A percentile compares a stretch with the other conserved stretches of the same genome.
These are phyloP conservation scores for Podospora tetraspora DNA, from an alignment of 495 filamentous ascomycete genomes.

Conservation along the genomic window DNA sequence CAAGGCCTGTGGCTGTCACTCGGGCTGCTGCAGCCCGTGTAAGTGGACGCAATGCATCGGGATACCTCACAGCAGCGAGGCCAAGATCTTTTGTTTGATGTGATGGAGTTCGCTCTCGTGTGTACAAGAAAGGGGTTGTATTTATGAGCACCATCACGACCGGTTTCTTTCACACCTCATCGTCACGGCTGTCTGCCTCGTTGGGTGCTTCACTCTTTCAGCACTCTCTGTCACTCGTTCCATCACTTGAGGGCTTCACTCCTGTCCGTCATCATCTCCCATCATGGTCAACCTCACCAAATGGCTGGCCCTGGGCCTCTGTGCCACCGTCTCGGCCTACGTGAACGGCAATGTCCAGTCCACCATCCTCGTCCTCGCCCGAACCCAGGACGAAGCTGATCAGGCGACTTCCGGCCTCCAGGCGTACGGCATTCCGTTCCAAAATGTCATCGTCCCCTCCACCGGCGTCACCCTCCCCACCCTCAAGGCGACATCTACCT, in stretches of 20 bases:
- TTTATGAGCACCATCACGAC: not conserved
- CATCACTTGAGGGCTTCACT: not conserved
- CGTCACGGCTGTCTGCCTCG: not conserved
- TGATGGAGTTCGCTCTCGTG: not conserved
- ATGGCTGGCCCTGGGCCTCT: not conserved
- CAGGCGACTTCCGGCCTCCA: constrained; percentile 47
- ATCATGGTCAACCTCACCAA: constrained; percentile 2
- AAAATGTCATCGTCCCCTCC: constrained; percentile 47
- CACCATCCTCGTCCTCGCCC: constrained; percentile 52
- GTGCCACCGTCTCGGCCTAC: not conserved
- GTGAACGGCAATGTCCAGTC: constrained; percentile 16
- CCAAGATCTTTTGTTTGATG: not conserved
- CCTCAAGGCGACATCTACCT: constrained; percentile 40
- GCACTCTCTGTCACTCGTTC: not conserved
- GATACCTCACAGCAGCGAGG: not conserved
- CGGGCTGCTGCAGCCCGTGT: not conserved
- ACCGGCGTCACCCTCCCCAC: constrained; percentile 44
- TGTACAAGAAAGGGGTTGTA: not conserved
- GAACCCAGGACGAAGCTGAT: constrained; percentile 37
- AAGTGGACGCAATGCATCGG: not conserved
- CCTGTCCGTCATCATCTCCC: not conserved
- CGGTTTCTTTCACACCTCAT: not conserved
- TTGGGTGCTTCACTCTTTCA: constrained; percentile 1
- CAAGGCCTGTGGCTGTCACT: not conserved
- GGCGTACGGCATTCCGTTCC: constrained; percentile 53